Evolutionary conservation across 2,329 filamentous ascomycete genomes (phyloP).

Genomic region (Xylaria sp.): DNA sequence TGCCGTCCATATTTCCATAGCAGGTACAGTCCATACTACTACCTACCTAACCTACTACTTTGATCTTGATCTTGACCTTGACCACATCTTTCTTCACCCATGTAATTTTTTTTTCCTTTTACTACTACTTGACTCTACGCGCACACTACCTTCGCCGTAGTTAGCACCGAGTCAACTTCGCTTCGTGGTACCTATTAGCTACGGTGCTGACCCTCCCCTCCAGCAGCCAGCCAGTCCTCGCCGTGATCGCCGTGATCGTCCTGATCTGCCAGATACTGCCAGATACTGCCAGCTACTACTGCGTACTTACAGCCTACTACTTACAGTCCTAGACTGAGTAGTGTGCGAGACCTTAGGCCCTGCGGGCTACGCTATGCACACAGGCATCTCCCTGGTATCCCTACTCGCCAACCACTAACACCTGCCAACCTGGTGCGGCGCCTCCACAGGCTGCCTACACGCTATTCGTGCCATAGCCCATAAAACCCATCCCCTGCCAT

Average conservation of each 20-base stretch:
- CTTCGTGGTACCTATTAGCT: neutral
- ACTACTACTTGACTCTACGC: too few species aligned
- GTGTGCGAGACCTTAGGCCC: too few species aligned
- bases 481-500: conserved; percentile 28
- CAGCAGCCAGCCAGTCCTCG: neutral
- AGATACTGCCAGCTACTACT: neutral
- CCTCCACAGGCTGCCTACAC: conserved; percentile 4
- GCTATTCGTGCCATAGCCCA: neutral
- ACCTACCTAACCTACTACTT: too few species aligned
- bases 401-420: neutral
- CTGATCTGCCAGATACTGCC: too few species aligned
- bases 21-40: too few species aligned
- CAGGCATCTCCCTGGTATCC: neutral
- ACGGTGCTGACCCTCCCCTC: neutral
- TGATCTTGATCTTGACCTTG: too few species aligned
- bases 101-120: too few species aligned
- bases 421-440: neutral
- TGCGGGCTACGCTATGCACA: neutral
- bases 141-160: neutral
- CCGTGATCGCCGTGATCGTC: too few species aligned
- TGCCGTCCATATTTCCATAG: too few species aligned
- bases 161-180: neutral
- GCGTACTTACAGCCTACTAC: neutral
- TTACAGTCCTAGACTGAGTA: too few species aligned
- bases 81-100: too few species aligned